A percentile compares a stretch with the other conserved stretches of the same genome.
phyloP scores from a whole-genome alignment of 2,329 filamentous ascomycete genomes.

The Tolypocladium pustulatum region DNA sequence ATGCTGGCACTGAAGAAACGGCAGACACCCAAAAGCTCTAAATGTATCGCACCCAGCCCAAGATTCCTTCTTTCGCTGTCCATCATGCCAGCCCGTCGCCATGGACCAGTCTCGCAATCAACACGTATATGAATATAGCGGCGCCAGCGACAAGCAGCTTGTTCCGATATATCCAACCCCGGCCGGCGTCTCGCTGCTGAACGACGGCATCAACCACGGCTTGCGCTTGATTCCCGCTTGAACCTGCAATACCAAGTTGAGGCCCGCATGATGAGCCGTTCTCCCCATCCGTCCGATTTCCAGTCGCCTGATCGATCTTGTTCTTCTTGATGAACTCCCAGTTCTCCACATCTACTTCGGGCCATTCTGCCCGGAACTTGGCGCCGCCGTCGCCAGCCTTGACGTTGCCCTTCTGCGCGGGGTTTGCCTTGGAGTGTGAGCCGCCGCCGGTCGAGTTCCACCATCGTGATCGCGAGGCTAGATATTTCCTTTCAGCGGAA shows the following conservation, averaged over 20 bases:
- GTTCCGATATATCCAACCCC: slow-evolving; percentile 73
- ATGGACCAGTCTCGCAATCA: slow-evolving; percentile 66
- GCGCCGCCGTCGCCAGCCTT: slow-evolving; percentile 86
- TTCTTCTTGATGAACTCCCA: slow-evolving; percentile 84
- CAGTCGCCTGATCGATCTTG: slow-evolving; percentile 67
- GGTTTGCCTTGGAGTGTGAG: slow-evolving; percentile 46
- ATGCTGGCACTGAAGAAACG: neutral
- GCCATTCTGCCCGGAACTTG: slow-evolving; percentile 85
- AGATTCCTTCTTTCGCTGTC: neutral
- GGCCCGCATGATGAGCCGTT: slow-evolving; percentile 41
- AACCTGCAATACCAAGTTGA: slow-evolving; percentile 46
- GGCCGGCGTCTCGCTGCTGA: slow-evolving; percentile 68
- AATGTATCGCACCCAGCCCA: neutral
- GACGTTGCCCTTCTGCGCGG: slow-evolving; percentile 61
- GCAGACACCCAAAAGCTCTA: neutral
- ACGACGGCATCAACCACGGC: slow-evolving; percentile 66
- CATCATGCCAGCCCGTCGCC: slow-evolving; percentile 21
- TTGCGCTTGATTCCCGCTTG: slow-evolving; percentile 54
- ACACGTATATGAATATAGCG: slow-evolving; percentile 69
- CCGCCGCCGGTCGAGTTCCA: slow-evolving; percentile 95
- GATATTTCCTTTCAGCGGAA: slow-evolving; percentile 64
- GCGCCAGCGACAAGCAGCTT: slow-evolving; percentile 64
- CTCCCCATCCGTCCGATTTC: slow-evolving; percentile 42
- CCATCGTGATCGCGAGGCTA: slow-evolving; percentile 74
- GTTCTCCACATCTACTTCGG: slow-evolving; percentile 81